Evolutionary conservation across 2,329 filamentous ascomycete species (phyloP).

Genomic region (Monascus ruber): DNA sequence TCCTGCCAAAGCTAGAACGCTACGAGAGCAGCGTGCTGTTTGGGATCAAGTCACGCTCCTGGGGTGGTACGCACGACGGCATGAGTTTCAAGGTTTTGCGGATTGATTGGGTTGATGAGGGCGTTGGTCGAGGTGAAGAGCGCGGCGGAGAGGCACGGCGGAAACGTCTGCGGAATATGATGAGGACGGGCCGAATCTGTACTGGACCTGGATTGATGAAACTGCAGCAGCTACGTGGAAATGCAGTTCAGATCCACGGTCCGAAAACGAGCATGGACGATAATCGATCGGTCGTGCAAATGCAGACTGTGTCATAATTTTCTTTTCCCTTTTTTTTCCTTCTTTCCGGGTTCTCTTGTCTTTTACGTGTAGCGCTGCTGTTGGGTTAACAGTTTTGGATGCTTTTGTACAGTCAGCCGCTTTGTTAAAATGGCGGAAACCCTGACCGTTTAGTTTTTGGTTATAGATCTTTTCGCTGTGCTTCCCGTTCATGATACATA

Average conservation of each 20-base stretch:
- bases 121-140: slow-evolving; percentile 37
- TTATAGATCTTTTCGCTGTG: too few relatives aligned
- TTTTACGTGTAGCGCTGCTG: too few relatives aligned
- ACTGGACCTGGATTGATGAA: slow-evolving; percentile 27
- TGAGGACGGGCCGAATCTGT: slow-evolving; percentile 32
- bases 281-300: slow-evolving; percentile 14
- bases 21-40: slow-evolving; percentile 67
- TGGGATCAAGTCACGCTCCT: slow-evolving; percentile 72
- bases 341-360: too few relatives aligned
- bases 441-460: too few relatives aligned
- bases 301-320: slow-evolving; percentile 21
- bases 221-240: slow-evolving; percentile 22
- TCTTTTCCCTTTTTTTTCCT: too few relatives aligned
- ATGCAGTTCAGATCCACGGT: slow-evolving; percentile 19
- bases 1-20: slow-evolving; percentile 66
- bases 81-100: slow-evolving; percentile 77
- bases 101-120: slow-evolving; percentile 76
- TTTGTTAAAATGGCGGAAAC: too few relatives aligned
- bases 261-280: slow-evolving; percentile 13
- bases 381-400: too few relatives aligned
- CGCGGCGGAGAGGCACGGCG: slow-evolving; percentile 37
- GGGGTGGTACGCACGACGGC: slow-evolving; percentile 68
- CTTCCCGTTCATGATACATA: too few relatives aligned
- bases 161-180: slow-evolving; percentile 36
- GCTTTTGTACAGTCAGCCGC: too few relatives aligned